phyloP scores from a whole-genome alignment of 2,329 filamentous ascomycete genomes.

The Epichloe brachyelytri region DNA sequence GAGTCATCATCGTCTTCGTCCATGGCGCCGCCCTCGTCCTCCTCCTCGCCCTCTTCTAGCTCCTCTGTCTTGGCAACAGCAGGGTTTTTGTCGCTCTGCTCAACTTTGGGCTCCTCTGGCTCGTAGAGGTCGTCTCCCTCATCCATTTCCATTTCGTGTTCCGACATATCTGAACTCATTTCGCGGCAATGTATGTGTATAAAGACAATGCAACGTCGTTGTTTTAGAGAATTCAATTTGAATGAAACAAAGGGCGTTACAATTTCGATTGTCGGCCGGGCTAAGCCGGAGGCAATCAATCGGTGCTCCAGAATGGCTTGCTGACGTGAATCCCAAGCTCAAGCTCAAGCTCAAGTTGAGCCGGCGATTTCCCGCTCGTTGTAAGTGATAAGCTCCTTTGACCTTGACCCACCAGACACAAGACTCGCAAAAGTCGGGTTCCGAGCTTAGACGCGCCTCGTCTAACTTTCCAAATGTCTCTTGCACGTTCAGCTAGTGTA shows the following conservation, averaged over 20 bases:
- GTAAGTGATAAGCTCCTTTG: neutral
- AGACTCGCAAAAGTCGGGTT: constrained; percentile 3
- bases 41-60: constrained; percentile 51
- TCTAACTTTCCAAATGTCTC: constrained; percentile 26
- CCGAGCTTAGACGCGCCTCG: constrained; percentile 1
- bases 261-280: too few species aligned
- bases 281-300: neutral
- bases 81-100: constrained; percentile 19
- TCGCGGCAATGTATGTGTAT: too few species aligned
- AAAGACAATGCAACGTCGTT: too few species aligned
- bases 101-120: constrained; percentile 39
- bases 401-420: neutral
- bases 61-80: constrained; percentile 33
- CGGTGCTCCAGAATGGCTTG: neutral
- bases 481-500: constrained; percentile 45
- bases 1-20: constrained; percentile 44
- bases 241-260: too few species aligned
- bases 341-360: constrained; percentile 8
- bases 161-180: constrained; percentile 7
- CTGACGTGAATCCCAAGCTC: neutral
- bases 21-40: constrained; percentile 47
- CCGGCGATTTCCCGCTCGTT: constrained; percentile 18
- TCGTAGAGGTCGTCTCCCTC: constrained; percentile 57
- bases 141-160: constrained; percentile 47
- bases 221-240: too few species aligned